Conservation (phyloP, 495 filamentous ascomycete genomes). For the Neurospora cerealis region DNA sequence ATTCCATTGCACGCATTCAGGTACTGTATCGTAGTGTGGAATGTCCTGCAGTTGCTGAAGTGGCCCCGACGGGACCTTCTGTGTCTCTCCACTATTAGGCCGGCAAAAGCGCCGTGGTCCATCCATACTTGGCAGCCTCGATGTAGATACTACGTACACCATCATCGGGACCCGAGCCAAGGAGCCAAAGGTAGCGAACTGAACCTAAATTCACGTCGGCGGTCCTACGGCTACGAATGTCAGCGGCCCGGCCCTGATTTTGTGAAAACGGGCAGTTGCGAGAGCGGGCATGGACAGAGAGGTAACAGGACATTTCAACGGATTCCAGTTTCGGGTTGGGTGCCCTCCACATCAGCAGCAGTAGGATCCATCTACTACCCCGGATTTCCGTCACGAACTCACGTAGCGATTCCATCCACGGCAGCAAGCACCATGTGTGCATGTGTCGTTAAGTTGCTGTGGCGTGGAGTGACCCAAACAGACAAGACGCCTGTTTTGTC, state of each 20-base stretch:
- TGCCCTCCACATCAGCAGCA: background rate
- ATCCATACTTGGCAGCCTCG: constrained; percentile 7
- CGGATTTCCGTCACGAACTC: background rate
- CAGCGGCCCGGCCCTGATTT: background rate
- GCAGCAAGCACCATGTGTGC: background rate
- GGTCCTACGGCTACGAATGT: background rate
- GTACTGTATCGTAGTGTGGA: background rate
- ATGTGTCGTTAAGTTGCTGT: background rate
- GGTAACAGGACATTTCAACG: background rate
- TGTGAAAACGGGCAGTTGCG: background rate
- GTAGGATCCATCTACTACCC: background rate
- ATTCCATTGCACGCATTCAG: background rate
- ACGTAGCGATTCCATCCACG: background rate
- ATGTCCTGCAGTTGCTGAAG: background rate
- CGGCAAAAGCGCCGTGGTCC: constrained; percentile 42
- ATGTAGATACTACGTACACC: background rate
- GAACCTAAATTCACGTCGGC: background rate
- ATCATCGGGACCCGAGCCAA: background rate
- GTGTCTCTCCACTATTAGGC: constrained; percentile 43
- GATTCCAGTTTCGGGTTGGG: background rate
- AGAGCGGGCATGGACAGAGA: background rate
- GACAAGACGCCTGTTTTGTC: background rate
- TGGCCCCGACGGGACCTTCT: constrained; percentile 6
- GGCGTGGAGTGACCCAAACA: background rate
- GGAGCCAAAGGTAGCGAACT: background rate